phyloP scores from a whole-genome alignment of 345 rosid genomes.

The Acer saccharum region DNA sequence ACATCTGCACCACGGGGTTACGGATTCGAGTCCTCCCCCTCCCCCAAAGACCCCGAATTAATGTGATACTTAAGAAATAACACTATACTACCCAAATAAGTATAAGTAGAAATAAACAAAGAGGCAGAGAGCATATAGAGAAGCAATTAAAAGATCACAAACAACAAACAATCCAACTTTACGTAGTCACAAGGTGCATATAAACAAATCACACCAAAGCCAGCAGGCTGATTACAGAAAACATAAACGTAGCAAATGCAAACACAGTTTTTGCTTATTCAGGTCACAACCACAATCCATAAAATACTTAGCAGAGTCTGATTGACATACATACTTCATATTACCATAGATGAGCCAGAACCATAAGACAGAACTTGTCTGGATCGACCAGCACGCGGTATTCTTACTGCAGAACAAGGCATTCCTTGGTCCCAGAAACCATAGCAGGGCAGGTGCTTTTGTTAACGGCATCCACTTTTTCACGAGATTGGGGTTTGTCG shows the following conservation, averaged over 20 bases:
- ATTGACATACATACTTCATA: not conserved
- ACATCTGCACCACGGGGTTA: too few species aligned
- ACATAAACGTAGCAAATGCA: slow-evolving; percentile 13
- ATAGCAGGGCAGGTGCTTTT: slow-evolving; percentile 38
- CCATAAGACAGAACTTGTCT: not conserved
- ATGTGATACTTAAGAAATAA: too few species aligned
- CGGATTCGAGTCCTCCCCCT: too few species aligned
- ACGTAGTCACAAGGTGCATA: not conserved
- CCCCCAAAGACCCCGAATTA: too few species aligned
- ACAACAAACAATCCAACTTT: slow-evolving; percentile 18
- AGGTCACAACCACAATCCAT: slow-evolving; percentile 16
- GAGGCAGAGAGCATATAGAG: not conserved
- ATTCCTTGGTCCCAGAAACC: slow-evolving; percentile 60
- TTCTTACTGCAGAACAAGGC: slow-evolving; percentile 74
- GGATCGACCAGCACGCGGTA: not conserved
- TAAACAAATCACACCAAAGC: not conserved
- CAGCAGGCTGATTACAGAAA: not conserved
- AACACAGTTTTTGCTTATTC: slow-evolving; percentile 39
- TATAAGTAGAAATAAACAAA: too few species aligned
- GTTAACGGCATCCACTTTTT: slow-evolving; percentile 32
- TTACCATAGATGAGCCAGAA: slow-evolving; percentile 2
- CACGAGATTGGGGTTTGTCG: slow-evolving; percentile 17
- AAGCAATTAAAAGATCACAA: not conserved
- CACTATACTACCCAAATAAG: too few species aligned
- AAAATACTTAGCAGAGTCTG: slow-evolving; percentile 1